Evolutionary conservation across 2,329 filamentous ascomycete species (phyloP), one percentile per base, ranked within the genome.

Genomic region (Colletotrichum musae): DNA sequence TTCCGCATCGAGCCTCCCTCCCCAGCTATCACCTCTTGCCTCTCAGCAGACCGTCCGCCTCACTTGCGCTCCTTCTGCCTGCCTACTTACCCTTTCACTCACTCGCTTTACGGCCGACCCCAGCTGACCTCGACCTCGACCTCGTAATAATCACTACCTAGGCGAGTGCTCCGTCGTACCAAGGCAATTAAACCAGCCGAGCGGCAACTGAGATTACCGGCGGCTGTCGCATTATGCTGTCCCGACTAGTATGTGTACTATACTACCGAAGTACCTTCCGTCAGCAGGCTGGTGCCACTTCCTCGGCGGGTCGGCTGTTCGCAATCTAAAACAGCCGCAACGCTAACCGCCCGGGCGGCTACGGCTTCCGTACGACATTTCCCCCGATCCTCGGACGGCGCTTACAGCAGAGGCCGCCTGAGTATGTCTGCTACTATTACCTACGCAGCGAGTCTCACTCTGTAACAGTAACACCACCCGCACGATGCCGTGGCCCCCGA

Each of bases 311-410:
- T 62, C 59, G 59, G 59, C 59, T 62, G 50, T 62, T 62, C 51
- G 24, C 24, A 54, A 54, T 62, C 39, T 62, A 62, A 52, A 66
- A 69, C 62, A 69, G 58, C 57, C 66, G 66, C 64, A 26, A 28
- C 48, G 15, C 32, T 72, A 71, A 72, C 68, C 70, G 70, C 70
- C 68, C 68, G 68, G 63, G 70, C 68, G 68, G 64, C 64, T 65
- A 71, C 52, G 68, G 48, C 52, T 36, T 36, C 32, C 32, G 32
- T 36, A 12, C 32, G 32, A 36, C 32, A 36, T 12, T 9, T 32
- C 28, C 41, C 54, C 58, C 58, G 64, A 59, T 58, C 41, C 58
- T 26, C 64, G 39, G 52, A 64, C 58, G 64, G 70, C 70, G 70
- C 70, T 69, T 72, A 69, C 59, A 72, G 26, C 32, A 16, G 32